Evolutionary conservation across 305 asterid genomes (phyloP).

Genomic region (Fraxinus albicans): DNA sequence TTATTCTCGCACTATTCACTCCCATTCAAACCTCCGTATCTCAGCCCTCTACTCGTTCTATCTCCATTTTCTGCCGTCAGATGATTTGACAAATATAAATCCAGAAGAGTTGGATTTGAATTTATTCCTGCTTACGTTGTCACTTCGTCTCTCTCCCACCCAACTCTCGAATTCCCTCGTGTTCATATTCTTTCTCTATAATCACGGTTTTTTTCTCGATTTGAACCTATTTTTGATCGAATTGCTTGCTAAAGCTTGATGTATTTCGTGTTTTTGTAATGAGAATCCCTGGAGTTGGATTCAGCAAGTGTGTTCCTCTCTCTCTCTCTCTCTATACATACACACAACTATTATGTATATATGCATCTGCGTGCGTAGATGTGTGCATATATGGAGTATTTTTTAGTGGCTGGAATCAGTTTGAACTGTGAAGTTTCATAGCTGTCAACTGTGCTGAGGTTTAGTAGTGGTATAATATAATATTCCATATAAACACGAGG

Average conservation of each 20-base stretch:
- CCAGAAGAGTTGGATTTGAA: slow-evolving; percentile 13
- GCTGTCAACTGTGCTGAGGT: not conserved
- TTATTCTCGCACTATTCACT: not conserved
- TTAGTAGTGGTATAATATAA: not conserved
- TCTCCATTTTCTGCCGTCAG: slow-evolving; percentile 26
- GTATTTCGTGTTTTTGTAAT: slow-evolving; percentile 15
- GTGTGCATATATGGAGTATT: not conserved
- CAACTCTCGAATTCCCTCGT: not conserved
- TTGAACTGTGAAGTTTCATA: not conserved
- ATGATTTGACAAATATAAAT: slow-evolving; percentile 13
- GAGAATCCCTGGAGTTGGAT: not conserved
- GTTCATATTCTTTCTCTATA: not conserved
- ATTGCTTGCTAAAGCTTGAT: slow-evolving; percentile 5
- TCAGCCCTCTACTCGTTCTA: slow-evolving; percentile 10
- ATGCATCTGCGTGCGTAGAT: not conserved
- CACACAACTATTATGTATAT: not conserved
- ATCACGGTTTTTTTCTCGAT: not conserved
- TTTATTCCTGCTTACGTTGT: not conserved
- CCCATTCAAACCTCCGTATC: slow-evolving; percentile 18
- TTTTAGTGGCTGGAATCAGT: not conserved
- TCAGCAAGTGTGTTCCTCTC: slow-evolving; percentile 13
- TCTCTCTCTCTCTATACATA: not conserved
- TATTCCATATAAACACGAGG: not conserved
- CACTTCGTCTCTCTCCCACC: not conserved
- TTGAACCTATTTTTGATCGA: not conserved